These are phyloP conservation scores for Aspergillus thermomutatus DNA, from an alignment of 2,329 filamentous ascomycete species.

Conservation along the genomic window DNA sequence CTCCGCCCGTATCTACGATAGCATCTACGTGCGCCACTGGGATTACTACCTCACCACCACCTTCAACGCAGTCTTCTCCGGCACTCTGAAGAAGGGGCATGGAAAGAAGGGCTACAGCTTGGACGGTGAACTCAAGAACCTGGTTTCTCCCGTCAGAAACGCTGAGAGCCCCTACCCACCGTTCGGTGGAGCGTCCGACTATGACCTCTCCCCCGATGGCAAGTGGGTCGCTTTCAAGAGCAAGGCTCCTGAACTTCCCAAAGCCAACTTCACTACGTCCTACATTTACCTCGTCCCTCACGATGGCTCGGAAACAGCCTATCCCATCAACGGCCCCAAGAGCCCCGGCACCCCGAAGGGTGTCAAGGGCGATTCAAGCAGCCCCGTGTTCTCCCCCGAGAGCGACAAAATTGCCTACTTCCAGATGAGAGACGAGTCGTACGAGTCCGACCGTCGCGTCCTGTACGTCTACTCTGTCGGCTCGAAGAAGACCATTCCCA, in stretches of 20 bases:
- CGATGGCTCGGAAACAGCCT: constrained; percentile 54
- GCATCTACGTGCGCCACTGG: constrained; percentile 79
- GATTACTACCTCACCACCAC: constrained; percentile 70
- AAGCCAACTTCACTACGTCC: constrained; percentile 68
- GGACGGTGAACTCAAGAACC: constrained; percentile 56
- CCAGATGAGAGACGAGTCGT: constrained; percentile 71
- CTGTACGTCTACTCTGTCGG: constrained; percentile 42
- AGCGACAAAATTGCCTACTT: constrained; percentile 71
- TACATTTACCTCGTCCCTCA: constrained; percentile 74
- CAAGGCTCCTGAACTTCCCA: constrained; percentile 41
- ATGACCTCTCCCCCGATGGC: constrained; percentile 57
- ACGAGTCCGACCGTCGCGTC: constrained; percentile 71
- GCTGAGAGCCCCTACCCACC: constrained; percentile 52
- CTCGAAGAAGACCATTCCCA: constrained; percentile 34
- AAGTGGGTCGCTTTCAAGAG: constrained; percentile 41
- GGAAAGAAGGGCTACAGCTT: constrained; percentile 37
- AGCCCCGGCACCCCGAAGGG: constrained; percentile 43
- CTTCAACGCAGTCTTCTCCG: constrained; percentile 70
- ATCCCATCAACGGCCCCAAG: constrained; percentile 42
- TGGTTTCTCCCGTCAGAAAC: constrained; percentile 37
- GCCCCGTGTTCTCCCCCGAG: constrained; percentile 71
- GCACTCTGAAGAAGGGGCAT: constrained; percentile 49
- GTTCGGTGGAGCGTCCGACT: constrained; percentile 77
- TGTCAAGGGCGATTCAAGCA: constrained; percentile 56
- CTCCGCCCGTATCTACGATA: constrained; percentile 68